These are phyloP conservation scores for Globisporangium ultimum DNA, from an alignment of 352 stramenopile genomes.

Conservation along the genomic window DNA sequence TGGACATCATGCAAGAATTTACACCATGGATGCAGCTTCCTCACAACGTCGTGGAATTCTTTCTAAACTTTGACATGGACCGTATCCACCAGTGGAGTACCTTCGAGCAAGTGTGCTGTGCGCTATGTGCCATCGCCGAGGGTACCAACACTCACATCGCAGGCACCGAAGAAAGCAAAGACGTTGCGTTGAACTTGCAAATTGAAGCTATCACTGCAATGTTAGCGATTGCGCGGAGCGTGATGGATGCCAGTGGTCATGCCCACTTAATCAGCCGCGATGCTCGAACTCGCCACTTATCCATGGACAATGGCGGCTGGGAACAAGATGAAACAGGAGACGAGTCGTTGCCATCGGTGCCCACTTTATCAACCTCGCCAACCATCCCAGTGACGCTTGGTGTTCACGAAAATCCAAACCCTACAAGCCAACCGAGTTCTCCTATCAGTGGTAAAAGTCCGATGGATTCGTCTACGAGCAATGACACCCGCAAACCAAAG, in stretches of 20 bases:
- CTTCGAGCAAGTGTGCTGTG: slow-evolving; percentile 78
- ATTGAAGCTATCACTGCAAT: slow-evolving; percentile 70
- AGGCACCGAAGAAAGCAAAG: slow-evolving; percentile 31
- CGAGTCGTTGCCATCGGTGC: background rate
- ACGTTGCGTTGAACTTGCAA: slow-evolving; percentile 41
- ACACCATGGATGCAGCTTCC: slow-evolving; percentile 76
- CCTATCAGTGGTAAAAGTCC: background rate
- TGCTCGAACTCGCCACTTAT: slow-evolving; percentile 66
- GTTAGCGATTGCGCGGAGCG: slow-evolving; percentile 71
- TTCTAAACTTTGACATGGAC: slow-evolving; percentile 87
- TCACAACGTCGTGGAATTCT: slow-evolving; percentile 87
- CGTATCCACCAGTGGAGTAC: slow-evolving; percentile 87
- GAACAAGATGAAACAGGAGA: slow-evolving; percentile 67
- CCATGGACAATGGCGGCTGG: slow-evolving; percentile 83
- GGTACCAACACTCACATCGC: slow-evolving; percentile 27
- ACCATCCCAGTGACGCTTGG: background rate
- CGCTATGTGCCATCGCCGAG: slow-evolving; percentile 74
- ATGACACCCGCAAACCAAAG: slow-evolving; percentile 13
- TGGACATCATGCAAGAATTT: slow-evolving; percentile 79
- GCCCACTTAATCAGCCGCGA: slow-evolving; percentile 84
- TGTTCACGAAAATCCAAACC: background rate
- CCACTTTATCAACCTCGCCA: background rate
- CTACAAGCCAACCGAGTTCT: slow-evolving; percentile 5
- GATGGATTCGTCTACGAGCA: background rate
- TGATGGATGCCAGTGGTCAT: slow-evolving; percentile 86